These are phyloP conservation scores for Stentor roeselii DNA, from an alignment of 73 alveolate genomes.

Conservation along the genomic window DNA sequence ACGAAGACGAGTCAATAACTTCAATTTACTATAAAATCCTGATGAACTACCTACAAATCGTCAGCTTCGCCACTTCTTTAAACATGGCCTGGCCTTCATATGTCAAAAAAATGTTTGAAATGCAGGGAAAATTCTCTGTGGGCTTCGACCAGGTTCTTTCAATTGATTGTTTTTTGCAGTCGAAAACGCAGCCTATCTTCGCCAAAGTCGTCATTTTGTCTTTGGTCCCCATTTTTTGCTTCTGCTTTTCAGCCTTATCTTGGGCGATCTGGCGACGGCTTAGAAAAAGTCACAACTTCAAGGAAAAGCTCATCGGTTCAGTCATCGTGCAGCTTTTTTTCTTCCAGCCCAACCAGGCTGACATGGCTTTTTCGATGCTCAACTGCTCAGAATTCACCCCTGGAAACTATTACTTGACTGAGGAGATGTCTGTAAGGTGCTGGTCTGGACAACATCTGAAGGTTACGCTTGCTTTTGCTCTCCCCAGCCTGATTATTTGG, in stretches of 20 bases:
- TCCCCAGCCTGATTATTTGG: slow-evolving; percentile 44
- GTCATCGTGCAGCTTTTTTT: slow-evolving; percentile 12
- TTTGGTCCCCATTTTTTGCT: neutral
- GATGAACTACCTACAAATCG: slow-evolving; percentile 54
- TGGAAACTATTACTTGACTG: slow-evolving; percentile 28
- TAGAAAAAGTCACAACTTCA: neutral
- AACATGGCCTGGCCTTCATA: slow-evolving; percentile 51
- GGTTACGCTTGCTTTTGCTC: slow-evolving; percentile 30
- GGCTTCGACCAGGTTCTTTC: slow-evolving; percentile 41
- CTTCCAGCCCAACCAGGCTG: neutral
- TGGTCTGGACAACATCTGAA: slow-evolving; percentile 28
- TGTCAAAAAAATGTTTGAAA: slow-evolving; percentile 35
- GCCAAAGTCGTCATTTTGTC: neutral
- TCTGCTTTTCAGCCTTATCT: neutral
- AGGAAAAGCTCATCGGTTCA: neutral
- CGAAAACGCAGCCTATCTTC: neutral
- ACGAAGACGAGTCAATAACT: slow-evolving; percentile 37
- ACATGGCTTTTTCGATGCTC: neutral
- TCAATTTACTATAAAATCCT: slow-evolving; percentile 52
- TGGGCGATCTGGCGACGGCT: neutral
- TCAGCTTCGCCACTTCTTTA: slow-evolving; percentile 49
- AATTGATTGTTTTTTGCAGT: slow-evolving; percentile 52
- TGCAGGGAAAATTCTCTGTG: slow-evolving; percentile 29
- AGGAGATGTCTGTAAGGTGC: slow-evolving; percentile 33
- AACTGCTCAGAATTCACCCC: neutral